Percentiles rank a stretch among this genome's conserved stretches.
These are phyloP conservation scores for Diaporthe humulicola DNA, from an alignment of 2,329 filamentous ascomycete species.

Conservation along the genomic window DNA sequence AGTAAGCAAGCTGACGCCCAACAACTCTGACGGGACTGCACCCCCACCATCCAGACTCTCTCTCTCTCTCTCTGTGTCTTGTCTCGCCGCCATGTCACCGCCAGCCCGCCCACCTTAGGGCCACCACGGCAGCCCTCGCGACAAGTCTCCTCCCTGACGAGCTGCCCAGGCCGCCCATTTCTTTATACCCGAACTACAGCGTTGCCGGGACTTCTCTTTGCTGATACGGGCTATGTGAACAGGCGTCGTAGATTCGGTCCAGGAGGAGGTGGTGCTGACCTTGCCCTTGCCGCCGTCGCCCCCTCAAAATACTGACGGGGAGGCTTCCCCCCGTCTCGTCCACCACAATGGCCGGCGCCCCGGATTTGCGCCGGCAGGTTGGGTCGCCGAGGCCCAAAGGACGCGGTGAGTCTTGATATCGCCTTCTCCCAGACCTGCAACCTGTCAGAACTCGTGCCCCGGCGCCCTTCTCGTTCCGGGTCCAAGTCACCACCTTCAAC, in stretches of 20 bases:
- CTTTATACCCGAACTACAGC: background rate
- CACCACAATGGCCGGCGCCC: conserved; percentile 38
- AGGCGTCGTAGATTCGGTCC: conserved; percentile 60
- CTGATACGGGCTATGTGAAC: conserved; percentile 44
- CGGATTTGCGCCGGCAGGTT: conserved; percentile 65
- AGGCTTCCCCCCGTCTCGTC: conserved; percentile 52
- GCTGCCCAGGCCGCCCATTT: background rate
- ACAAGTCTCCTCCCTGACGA: background rate
- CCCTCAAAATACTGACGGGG: conserved; percentile 57
- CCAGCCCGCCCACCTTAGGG: background rate
- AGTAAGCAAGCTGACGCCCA: conserved; percentile 52
- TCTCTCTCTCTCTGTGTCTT: background rate
- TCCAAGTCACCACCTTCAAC: background rate
- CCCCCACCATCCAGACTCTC: conserved; percentile 18
- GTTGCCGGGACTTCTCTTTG: background rate
- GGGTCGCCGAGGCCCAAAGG: conserved; percentile 70
- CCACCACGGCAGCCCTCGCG: background rate
- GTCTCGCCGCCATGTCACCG: conserved; percentile 1
- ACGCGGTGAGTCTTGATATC: conserved; percentile 59
- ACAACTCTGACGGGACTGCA: background rate
- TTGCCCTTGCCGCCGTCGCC: conserved; percentile 1
- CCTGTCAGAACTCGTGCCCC: background rate
- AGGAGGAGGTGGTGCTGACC: conserved; percentile 44
- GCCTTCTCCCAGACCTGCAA: conserved; percentile 10
- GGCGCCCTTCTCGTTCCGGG: conserved; percentile 31